Conservation (phyloP, 352 stramenopile genomes). For the Hyaloperonospora arabidopsidis region DNA sequence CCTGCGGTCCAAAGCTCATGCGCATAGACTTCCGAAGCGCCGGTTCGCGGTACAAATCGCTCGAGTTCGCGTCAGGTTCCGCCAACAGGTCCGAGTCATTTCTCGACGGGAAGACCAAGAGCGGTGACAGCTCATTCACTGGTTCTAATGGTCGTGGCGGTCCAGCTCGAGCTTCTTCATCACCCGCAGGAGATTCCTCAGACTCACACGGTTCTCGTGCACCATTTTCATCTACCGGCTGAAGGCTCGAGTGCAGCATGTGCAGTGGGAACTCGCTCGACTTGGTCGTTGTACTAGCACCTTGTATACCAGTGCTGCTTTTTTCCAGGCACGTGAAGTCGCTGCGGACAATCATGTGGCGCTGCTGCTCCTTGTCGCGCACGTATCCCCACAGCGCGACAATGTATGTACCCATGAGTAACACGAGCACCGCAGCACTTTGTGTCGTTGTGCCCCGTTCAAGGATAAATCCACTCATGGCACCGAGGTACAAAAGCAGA, state of each 20-base stretch:
- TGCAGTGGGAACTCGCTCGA: constrained; percentile 17
- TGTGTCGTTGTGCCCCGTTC: constrained; percentile 68
- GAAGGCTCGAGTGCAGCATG: constrained; percentile 19
- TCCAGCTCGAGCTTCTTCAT: constrained; percentile 24
- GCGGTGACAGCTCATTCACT: constrained; percentile 30
- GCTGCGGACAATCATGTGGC: constrained; percentile 34
- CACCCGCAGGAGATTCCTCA: constrained; percentile 20
- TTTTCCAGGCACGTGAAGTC: constrained; percentile 38
- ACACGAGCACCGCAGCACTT: constrained; percentile 54
- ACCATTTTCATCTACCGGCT: constrained; percentile 18
- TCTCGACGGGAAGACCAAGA: constrained; percentile 32
- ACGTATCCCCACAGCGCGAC: constrained; percentile 77
- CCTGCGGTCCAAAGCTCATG: constrained; percentile 40
- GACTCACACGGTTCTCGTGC: constrained; percentile 15
- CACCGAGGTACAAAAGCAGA: constrained; percentile 71
- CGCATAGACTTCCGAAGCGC: constrained; percentile 44
- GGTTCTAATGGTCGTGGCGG: constrained; percentile 13
- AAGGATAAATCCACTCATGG: constrained; percentile 82
- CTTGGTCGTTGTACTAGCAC: constrained; percentile 7
- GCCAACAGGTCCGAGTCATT: constrained; percentile 25
- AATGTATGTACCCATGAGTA: constrained; percentile 82
- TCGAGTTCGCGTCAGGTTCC: constrained; percentile 38
- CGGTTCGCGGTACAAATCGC: constrained; percentile 66
- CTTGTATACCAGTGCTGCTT: constrained; percentile 16
- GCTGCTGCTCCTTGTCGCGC: constrained; percentile 74